Percentiles rank a stretch among this genome's conserved stretches.
phyloP scores from a whole-genome alignment of 78 protist genomes.

The Dictyostelium discoideum region dicty_2.7 NC_007091.3:103501-104000 shows the following conservation, averaged over 20 bases:
- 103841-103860: slow-evolving; percentile 13
- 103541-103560: neutral
- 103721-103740: slow-evolving; percentile 54
- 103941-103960: neutral
- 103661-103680: slow-evolving; percentile 31
- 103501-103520: slow-evolving; percentile 27
- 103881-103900: slow-evolving; percentile 6
- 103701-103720: slow-evolving; percentile 22
- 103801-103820: slow-evolving; percentile 65
- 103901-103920: slow-evolving; percentile 9
- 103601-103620: slow-evolving; percentile 32
- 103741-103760: slow-evolving; percentile 40
- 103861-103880: neutral
- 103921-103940: slow-evolving; percentile 50
- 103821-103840: slow-evolving; percentile 62
- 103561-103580: neutral
- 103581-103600: slow-evolving; percentile 11
- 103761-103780: neutral
- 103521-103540: neutral
- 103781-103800: slow-evolving; percentile 19
- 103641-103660: slow-evolving; percentile 9
- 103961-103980: slow-evolving; percentile 1
- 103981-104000: neutral
- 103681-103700: slow-evolving; percentile 39
- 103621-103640: slow-evolving; percentile 34